Evolutionary conservation across 177 flowering plant species (phyloP).

Genomic region (Tripterygium wilfordii): DNA sequence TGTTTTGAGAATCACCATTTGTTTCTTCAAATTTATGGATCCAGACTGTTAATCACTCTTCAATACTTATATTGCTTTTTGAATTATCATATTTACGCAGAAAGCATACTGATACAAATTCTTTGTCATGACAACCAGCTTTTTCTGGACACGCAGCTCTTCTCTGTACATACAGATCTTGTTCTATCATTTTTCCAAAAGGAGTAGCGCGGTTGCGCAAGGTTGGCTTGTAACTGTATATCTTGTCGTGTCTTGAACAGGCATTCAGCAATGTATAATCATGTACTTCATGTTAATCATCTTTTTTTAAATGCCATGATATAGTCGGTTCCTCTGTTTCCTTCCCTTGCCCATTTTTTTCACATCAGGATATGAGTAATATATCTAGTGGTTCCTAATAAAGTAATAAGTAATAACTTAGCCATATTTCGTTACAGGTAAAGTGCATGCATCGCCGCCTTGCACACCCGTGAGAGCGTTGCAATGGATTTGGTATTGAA

Average conservation of each 20-base stretch:
- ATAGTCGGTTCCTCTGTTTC: too few species aligned
- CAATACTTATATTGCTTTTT: neutral
- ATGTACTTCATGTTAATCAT: too few species aligned
- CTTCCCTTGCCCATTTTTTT: too few species aligned
- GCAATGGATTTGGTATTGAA: too few species aligned
- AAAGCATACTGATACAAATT: slow-evolving; percentile 7
- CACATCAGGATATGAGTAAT: too few species aligned
- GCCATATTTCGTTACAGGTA: too few species aligned
- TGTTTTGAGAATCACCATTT: too few species aligned
- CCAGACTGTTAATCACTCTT: neutral
- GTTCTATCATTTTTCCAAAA: slow-evolving; percentile 94
- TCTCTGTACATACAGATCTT: slow-evolving; percentile 98
- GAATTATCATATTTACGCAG: neutral
- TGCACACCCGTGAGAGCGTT: too few species aligned
- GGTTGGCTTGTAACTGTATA: slow-evolving; percentile 9
- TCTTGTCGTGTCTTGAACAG: slow-evolving; percentile 20
- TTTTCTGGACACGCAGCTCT: slow-evolving; percentile 93
- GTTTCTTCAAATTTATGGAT: neutral
- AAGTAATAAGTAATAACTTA: too few species aligned
- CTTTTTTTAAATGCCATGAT: too few species aligned
- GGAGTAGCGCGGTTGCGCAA: slow-evolving; percentile 36
- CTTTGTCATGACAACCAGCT: slow-evolving; percentile 40
- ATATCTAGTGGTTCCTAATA: too few species aligned
- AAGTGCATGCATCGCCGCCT: too few species aligned
- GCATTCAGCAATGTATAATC: slow-evolving; percentile 21